Base-by-base conservation (phyloP, 2,329 filamentous ascomycete genomes). In the Curvularia hawaiiensis region DNA sequence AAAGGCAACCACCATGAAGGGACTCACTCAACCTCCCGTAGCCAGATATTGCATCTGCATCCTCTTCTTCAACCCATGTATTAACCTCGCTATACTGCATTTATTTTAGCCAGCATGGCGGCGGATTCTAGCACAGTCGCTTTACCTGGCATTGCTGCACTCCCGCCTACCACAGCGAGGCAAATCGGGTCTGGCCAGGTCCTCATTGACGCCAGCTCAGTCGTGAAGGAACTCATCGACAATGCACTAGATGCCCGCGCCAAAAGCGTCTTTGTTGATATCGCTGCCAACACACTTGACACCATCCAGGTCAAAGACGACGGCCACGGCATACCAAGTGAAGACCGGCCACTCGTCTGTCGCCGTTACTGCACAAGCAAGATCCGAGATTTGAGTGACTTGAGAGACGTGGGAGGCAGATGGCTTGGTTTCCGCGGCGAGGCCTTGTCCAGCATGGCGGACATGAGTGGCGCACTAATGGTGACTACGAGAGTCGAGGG, bases 341-440 rank as follows among this genome's bases (percentile, higher is more conserved):
- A 84, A 26, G 89, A 92, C 69, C 85, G 87, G 38, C 75, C 82
- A 16, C 71, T 81, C 5, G 79, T 91, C 2, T 89, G 88, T n/a
- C 83, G 82, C 52, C 82, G 81, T n/a, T 85, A 88, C 30, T 84
- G 89, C 66, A 93, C 90, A 1, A 92, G 89, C 79, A 94, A 93
- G 76, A 81, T 93, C 43, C 79, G 77, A 48, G 79, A 78, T n/a
- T 84, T 89, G 56, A 80, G 85, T 0, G 88, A 92, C 49, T 77
- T 92, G 38, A 79, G 77, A 50, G 72, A 68, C 1, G 76, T 88
- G 20, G 85, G 84, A 8, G 82, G 84, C 1, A 79, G 77, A 43
- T 88, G 83, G 31, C 81, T 93, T n/a, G 90, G 90, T 2, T 94
- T 93, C 68, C 84, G 90, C 35, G 90, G 90, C 20, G 85, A 91